Percentiles rank a stretch among this genome's conserved stretches.
phyloP scores from a whole-genome alignment of 2,329 filamentous ascomycete species.

The Fusarium oxysporum region DNA sequence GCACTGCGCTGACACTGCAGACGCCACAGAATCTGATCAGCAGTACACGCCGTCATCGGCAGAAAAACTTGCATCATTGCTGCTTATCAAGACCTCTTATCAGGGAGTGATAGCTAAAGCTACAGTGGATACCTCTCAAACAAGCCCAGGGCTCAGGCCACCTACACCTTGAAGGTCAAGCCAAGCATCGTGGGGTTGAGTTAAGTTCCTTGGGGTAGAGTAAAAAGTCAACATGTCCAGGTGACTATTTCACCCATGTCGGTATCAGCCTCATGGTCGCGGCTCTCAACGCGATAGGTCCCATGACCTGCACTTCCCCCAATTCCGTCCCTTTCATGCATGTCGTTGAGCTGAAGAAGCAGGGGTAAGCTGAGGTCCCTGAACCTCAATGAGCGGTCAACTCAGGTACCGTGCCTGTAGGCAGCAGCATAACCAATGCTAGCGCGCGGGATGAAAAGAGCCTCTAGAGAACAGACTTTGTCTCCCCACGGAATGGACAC shows the following conservation, averaged over 20 bases:
- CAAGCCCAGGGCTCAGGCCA: slow-evolving; percentile 11
- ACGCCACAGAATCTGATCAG: slow-evolving; percentile 7
- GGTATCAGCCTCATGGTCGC: slow-evolving; percentile 27
- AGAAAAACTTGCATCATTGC: slow-evolving; percentile 8
- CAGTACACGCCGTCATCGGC: slow-evolving; percentile 7
- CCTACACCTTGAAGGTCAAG: slow-evolving; percentile 12
- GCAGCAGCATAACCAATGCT: slow-evolving; percentile 18
- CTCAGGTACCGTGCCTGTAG: slow-evolving; percentile 11
- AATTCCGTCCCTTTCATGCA: neutral
- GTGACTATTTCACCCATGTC: slow-evolving; percentile 22
- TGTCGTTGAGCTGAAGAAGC: slow-evolving; percentile 23
- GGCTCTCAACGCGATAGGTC: slow-evolving; percentile 23
- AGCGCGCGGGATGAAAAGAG: neutral
- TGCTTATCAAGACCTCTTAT: slow-evolving; percentile 17
- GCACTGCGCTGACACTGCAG: neutral
- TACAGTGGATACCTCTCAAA: slow-evolving; percentile 19
- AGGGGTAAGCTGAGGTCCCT: slow-evolving; percentile 26
- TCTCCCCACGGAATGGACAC: neutral
- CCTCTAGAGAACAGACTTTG: neutral
- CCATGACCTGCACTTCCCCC: neutral
- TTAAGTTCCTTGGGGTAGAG: neutral
- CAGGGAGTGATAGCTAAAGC: slow-evolving; percentile 8
- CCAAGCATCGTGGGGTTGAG: slow-evolving; percentile 25
- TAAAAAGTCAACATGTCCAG: slow-evolving; percentile 12
- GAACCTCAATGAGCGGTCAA: slow-evolving; percentile 27